Conservation (phyloP, 768 basidiomycete genomes). For the Russula olivacea region DNA sequence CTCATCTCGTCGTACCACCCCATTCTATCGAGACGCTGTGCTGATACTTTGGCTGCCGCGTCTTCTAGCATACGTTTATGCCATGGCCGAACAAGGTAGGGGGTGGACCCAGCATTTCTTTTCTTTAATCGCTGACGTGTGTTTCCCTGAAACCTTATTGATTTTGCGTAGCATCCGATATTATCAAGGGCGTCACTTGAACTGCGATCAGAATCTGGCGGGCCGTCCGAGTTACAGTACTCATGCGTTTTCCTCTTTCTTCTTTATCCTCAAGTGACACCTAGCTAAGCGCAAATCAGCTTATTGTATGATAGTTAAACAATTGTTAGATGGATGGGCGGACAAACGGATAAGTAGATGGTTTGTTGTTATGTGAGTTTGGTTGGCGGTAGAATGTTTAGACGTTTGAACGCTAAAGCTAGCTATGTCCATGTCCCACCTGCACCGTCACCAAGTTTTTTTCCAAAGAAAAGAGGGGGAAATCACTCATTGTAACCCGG, state of each 20-base stretch:
- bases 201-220: not conserved
- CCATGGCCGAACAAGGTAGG: constrained; percentile 43
- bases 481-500: too few species aligned
- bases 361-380: not conserved
- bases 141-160: not conserved
- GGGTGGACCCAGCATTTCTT: not conserved
- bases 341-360: not conserved
- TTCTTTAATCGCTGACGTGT: not conserved
- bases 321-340: not conserved
- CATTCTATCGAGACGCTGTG: not conserved
- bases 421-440: too few species aligned
- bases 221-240: not conserved
- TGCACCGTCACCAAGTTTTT: too few species aligned
- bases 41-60: constrained; percentile 29
- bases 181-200: constrained; percentile 27
- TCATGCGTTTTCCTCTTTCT: not conserved
- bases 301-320: not conserved
- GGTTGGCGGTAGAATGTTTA: not conserved
- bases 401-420: not conserved
- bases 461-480: too few species aligned
- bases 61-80: constrained; percentile 30
- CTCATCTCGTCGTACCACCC: not conserved
- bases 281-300: not conserved
- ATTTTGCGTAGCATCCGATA: constrained; percentile 28
- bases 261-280: not conserved